These are phyloP conservation scores for Acorus gramineus DNA, from an alignment of 106 monocot genomes.

Conservation along the genomic window DNA sequence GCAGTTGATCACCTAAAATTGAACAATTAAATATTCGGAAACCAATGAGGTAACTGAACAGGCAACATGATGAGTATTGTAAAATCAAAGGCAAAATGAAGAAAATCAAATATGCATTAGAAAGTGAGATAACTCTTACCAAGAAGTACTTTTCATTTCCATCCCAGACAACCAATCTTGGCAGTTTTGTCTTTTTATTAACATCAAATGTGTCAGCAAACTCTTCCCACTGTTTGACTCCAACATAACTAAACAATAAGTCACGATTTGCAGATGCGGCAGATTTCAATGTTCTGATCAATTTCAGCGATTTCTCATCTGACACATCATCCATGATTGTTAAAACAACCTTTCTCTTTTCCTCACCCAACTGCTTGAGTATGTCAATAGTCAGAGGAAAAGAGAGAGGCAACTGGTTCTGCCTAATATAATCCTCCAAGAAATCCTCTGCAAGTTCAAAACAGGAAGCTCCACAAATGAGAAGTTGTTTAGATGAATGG, in stretches of 20 bases:
- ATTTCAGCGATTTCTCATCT: constrained; percentile 40
- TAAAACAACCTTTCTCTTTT: constrained; percentile 68
- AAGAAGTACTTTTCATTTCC: constrained; percentile 75
- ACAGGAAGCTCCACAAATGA: not conserved
- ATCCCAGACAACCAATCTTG: constrained; percentile 83
- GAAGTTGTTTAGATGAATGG: not conserved
- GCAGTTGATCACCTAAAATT: too few relatives aligned
- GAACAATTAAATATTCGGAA: not conserved
- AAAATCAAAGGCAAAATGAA: not conserved
- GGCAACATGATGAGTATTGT: not conserved
- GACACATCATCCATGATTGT: constrained; percentile 61
- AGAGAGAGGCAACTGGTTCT: constrained; percentile 62
- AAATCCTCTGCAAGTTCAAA: constrained; percentile 46
- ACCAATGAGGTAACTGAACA: not conserved
- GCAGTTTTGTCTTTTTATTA: constrained; percentile 45
- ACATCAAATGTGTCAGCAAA: constrained; percentile 78
- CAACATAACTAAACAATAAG: constrained; percentile 82
- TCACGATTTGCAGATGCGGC: constrained; percentile 92
- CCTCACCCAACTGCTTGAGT: constrained; percentile 70
- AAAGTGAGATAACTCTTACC: constrained; percentile 34
- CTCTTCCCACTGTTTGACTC: constrained; percentile 86
- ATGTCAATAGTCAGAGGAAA: constrained; percentile 84
- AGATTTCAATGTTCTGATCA: constrained; percentile 72
- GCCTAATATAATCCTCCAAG: constrained; percentile 80
- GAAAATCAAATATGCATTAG: not conserved